These are phyloP conservation scores for Vaccinium macrocarpon DNA, from an alignment of 148 eudicot species.

Conservation along the genomic window DNA sequence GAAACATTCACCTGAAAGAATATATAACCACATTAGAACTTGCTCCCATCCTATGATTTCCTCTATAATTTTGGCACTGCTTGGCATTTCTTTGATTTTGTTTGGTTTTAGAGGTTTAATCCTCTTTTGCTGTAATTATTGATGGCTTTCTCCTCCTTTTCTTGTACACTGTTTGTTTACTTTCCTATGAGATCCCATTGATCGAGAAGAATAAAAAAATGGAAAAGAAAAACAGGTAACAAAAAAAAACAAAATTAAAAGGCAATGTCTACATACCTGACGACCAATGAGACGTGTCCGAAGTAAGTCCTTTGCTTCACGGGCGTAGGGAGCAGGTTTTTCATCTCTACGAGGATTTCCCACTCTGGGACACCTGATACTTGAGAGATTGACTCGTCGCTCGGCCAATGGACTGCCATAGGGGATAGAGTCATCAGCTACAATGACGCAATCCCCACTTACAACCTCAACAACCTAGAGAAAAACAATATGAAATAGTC, in stretches of 20 bases:
- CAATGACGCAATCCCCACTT: slow-evolving; percentile 86
- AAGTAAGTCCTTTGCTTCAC: slow-evolving; percentile 88
- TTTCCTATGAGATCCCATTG: not conserved
- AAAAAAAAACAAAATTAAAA: not conserved
- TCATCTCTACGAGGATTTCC: slow-evolving; percentile 73
- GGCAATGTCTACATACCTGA: slow-evolving; percentile 43
- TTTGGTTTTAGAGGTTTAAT: not conserved
- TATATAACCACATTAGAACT: slow-evolving; percentile 11
- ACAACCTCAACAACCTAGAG: slow-evolving; percentile 86
- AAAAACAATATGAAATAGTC: slow-evolving; percentile 15
- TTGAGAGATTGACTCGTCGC: slow-evolving; percentile 91
- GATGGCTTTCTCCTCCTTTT: not conserved
- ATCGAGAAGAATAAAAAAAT: slow-evolving; percentile 4
- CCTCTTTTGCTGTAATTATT: not conserved
- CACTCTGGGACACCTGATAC: slow-evolving; percentile 82
- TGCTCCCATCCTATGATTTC: not conserved
- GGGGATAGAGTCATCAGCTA: slow-evolving; percentile 92
- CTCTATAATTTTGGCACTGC: not conserved
- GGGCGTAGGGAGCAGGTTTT: slow-evolving; percentile 70
- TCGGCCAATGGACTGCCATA: slow-evolving; percentile 83
- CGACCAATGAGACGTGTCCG: slow-evolving; percentile 82
- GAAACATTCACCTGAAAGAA: slow-evolving; percentile 77
- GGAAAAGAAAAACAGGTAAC: not conserved
- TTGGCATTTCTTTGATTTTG: not conserved
- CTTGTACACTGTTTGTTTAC: not conserved